Evolutionary conservation across 768 basidiomycete species (phyloP).

Genomic region (Boletus rufocinnamomeus): DNA sequence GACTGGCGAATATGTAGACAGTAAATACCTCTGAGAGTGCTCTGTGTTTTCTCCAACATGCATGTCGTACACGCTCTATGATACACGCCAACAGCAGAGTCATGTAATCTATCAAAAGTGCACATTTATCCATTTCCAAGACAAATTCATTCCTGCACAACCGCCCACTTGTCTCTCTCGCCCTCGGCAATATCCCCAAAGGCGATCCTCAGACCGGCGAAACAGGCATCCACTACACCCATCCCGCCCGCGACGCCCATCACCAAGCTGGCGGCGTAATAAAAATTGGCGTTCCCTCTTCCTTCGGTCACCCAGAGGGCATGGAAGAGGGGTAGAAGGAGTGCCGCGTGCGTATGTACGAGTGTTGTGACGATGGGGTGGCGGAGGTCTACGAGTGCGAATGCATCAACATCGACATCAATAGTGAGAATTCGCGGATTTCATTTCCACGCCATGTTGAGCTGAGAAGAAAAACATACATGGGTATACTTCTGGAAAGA

Average conservation of each 20-base stretch:
- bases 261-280: conserved; percentile 93
- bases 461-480: conserved; percentile 54
- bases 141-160: conserved; percentile 27
- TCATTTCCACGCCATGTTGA: neutral
- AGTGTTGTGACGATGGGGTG: conserved; percentile 83
- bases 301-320: conserved; percentile 89
- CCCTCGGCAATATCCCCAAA: conserved; percentile 56
- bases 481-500: conserved; percentile 84
- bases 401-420: neutral
- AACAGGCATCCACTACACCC: conserved; percentile 78
- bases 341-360: conserved; percentile 78
- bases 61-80: neutral
- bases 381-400: conserved; percentile 60
- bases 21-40: neutral
- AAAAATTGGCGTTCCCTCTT: conserved; percentile 97
- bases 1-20: neutral
- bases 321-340: conserved; percentile 89
- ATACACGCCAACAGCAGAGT: no score
- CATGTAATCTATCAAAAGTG: neutral
- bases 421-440: neutral
- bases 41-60: neutral
- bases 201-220: conserved; percentile 79
- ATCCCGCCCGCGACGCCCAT: conserved; percentile 87
- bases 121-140: neutral
- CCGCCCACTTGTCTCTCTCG: conserved; percentile 31